A percentile compares a stretch with the other conserved stretches of the same genome.
These are phyloP conservation scores for Mollisiaceae sp. DNA, from an alignment of 2,329 filamentous ascomycete species.

Conservation along the genomic window DNA sequence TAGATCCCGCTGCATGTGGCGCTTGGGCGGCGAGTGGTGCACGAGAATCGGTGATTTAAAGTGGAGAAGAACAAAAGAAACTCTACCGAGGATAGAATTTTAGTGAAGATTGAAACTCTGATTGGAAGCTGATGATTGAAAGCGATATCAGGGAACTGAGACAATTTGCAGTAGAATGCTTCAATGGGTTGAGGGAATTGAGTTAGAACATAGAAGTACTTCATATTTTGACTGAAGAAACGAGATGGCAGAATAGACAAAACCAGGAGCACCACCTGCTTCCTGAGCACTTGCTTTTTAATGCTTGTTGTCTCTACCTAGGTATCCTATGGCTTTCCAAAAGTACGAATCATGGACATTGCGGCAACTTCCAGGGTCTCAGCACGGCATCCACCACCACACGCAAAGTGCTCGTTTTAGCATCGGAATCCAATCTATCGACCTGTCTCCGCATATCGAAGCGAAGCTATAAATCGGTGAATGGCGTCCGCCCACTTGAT, in stretches of 20 bases:
- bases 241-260: neutral
- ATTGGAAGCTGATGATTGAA: neutral
- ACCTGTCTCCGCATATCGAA: constrained; percentile 44
- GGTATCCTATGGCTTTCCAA: neutral
- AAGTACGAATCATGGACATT: neutral
- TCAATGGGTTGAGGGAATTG: neutral
- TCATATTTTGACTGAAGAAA: neutral
- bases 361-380: neutral
- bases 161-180: no score
- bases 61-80: neutral
- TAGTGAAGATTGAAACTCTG: neutral
- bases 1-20: neutral
- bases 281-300: neutral
- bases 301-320: neutral
- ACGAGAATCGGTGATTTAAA: neutral
- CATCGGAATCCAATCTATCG: constrained; percentile 39
- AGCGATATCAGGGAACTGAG: no score
- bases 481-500: constrained; percentile 41
- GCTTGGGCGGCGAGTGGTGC: neutral
- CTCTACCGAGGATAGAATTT: neutral
- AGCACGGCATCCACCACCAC: constrained; percentile 29
- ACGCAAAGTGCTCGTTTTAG: constrained; percentile 41
- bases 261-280: neutral
- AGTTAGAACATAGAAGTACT: neutral
- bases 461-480: constrained; percentile 44